phyloP scores from a whole-genome alignment of 495 filamentous ascomycete genomes.

The Talaromyces nanjingensis region DNA sequence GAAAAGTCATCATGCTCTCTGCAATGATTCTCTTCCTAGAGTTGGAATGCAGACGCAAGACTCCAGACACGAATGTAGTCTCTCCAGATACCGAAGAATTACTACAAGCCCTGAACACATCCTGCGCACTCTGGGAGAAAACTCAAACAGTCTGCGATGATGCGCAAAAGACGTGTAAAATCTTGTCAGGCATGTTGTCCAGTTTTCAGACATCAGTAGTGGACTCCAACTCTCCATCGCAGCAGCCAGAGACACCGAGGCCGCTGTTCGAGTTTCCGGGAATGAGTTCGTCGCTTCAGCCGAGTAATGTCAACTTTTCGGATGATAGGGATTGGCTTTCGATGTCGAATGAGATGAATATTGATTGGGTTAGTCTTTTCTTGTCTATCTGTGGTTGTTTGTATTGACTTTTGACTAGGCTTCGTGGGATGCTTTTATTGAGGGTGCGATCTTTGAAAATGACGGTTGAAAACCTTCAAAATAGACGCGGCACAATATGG shows the following conservation, averaged over 20 bases:
- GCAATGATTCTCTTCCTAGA: conserved; percentile 7
- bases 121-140: not conserved
- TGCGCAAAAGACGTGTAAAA: not conserved
- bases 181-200: not conserved
- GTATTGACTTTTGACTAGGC: not conserved
- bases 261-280: not conserved
- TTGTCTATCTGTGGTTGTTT: not conserved
- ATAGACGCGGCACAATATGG: no score
- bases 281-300: not conserved
- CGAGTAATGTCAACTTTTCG: not conserved
- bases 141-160: not conserved
- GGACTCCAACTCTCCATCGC: not conserved
- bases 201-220: not conserved
- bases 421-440: conserved; percentile 9
- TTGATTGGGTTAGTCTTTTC: conserved; percentile 8
- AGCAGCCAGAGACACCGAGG: not conserved
- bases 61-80: not conserved
- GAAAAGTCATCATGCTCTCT: not conserved
- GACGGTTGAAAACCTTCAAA: not conserved
- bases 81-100: not conserved
- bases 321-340: conserved; percentile 1
- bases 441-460: conserved; percentile 1
- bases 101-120: not conserved
- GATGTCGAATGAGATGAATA: conserved; percentile 2
- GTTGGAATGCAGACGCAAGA: conserved; percentile 1